Conservation (phyloP, 2,329 filamentous ascomycete species). For the Neofusicoccum cordaticola region DNA sequence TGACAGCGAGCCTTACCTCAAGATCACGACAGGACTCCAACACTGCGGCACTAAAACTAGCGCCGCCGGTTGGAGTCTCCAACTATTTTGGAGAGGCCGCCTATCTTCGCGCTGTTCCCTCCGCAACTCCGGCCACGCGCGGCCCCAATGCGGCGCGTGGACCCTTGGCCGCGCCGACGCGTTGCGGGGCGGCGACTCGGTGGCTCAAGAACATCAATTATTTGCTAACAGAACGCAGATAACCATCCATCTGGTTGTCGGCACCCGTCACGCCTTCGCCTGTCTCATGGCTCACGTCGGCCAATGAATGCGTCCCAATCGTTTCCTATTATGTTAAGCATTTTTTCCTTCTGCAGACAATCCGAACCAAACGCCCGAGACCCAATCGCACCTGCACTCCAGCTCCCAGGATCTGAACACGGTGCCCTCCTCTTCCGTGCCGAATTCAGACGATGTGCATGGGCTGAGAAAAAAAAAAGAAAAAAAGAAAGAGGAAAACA, state of each 20-base stretch:
- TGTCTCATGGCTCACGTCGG: no score
- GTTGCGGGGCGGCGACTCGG: constrained; percentile 1
- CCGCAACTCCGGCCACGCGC: not conserved
- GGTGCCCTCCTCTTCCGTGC: not conserved
- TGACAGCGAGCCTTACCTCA: constrained; percentile 9
- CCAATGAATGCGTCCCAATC: not conserved
- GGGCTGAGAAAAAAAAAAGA: no score
- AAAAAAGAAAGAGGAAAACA: no score
- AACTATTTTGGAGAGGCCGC: not conserved
- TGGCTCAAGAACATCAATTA: not conserved
- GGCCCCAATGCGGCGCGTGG: not conserved
- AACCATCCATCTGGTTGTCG: not conserved
- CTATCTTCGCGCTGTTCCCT: not conserved
- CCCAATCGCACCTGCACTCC: no score
- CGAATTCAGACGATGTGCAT: no score
- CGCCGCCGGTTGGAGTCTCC: not conserved
- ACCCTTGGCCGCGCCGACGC: not conserved
- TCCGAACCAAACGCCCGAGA: not conserved
- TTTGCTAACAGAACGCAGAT: constrained; percentile 6
- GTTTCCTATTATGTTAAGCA: not conserved
- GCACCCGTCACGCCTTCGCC: no score
- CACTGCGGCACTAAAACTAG: not conserved
- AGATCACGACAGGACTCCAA: not conserved
- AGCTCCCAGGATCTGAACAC: no score
- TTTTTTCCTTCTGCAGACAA: not conserved